phyloP scores from a whole-genome alignment of 2,329 filamentous ascomycete species.

The Alternaria dauci region DNA sequence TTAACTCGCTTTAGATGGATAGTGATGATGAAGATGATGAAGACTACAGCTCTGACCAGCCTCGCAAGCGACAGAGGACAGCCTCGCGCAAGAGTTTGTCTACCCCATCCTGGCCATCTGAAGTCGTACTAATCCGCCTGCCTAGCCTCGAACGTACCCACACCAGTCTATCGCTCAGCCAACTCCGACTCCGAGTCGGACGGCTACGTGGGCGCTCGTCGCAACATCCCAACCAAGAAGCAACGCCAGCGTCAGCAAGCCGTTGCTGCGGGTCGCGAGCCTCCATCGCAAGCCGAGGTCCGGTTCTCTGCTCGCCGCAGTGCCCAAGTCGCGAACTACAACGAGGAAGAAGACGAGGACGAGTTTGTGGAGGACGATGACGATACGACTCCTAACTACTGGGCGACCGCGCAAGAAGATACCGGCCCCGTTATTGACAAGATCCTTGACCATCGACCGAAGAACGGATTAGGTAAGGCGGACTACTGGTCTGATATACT shows the following conservation, averaged over 20 bases:
- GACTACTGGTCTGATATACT: neutral
- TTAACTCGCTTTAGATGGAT: slow-evolving; percentile 59
- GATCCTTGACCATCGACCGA: slow-evolving; percentile 84
- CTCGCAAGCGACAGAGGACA: slow-evolving; percentile 72
- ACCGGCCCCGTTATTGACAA: slow-evolving; percentile 87
- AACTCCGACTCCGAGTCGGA: slow-evolving; percentile 69
- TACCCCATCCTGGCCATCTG: slow-evolving; percentile 20
- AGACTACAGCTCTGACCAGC: slow-evolving; percentile 67
- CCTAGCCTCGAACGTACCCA: slow-evolving; percentile 62
- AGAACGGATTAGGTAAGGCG: slow-evolving; percentile 64
- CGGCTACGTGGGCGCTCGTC: slow-evolving; percentile 80
- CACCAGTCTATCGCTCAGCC: slow-evolving; percentile 63
- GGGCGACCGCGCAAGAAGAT: slow-evolving; percentile 74
- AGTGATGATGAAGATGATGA: slow-evolving; percentile 73
- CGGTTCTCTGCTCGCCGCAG: slow-evolving; percentile 90
- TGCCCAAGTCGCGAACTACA: slow-evolving; percentile 75
- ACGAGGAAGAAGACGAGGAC: slow-evolving; percentile 69
- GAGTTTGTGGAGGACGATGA: slow-evolving; percentile 66
- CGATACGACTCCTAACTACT: slow-evolving; percentile 74
- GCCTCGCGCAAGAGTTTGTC: slow-evolving; percentile 69
- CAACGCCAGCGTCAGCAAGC: slow-evolving; percentile 76
- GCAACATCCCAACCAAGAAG: slow-evolving; percentile 73
- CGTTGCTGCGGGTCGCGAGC: slow-evolving; percentile 66
- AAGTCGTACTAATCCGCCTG: slow-evolving; percentile 56
- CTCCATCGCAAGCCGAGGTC: slow-evolving; percentile 77